Evolutionary conservation across 257 asterid species (phyloP).

Genomic region (Marsdenia floribunda): DNA sequence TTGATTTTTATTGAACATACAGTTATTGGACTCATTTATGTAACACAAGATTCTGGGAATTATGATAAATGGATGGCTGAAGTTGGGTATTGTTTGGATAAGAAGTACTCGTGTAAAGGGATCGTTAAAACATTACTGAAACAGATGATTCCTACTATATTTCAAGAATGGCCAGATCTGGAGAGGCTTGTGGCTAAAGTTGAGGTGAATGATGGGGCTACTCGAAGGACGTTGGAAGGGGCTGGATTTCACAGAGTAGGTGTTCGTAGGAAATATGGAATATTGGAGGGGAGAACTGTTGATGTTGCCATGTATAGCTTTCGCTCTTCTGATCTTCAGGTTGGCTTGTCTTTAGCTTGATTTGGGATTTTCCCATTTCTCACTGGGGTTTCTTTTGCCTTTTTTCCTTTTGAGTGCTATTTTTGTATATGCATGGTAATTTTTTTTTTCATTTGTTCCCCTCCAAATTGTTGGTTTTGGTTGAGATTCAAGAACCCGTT

Average conservation of each 20-base stretch:
- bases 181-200: conserved; percentile 20
- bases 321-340: too few relatives aligned
- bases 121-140: conserved; percentile 17
- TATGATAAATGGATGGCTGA: conserved; percentile 20
- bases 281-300: conserved; percentile 8
- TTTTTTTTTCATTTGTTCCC: too few relatives aligned
- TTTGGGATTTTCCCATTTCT: conserved; percentile 1
- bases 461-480: too few relatives aligned
- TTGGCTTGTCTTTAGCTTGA: too few relatives aligned
- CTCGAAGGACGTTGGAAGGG: conserved; percentile 17
- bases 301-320: conserved; percentile 19
- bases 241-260: conserved; percentile 23
- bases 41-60: conserved; percentile 31
- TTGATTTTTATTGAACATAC: conserved; percentile 31
- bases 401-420: too few relatives aligned
- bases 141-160: conserved; percentile 11
- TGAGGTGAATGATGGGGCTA: too few relatives aligned
- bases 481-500: too few relatives aligned
- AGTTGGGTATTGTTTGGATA: conserved; percentile 22
- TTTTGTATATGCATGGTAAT: too few relatives aligned
- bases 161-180: conserved; percentile 16
- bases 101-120: conserved; percentile 17
- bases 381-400: too few relatives aligned
- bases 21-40: conserved; percentile 49
- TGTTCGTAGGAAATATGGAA: conserved; percentile 16